A percentile compares a stretch with the other conserved stretches of the same genome.
Conservation (phyloP, 2,329 filamentous ascomycete species). For the Metarhizium anisopliae region DNA sequence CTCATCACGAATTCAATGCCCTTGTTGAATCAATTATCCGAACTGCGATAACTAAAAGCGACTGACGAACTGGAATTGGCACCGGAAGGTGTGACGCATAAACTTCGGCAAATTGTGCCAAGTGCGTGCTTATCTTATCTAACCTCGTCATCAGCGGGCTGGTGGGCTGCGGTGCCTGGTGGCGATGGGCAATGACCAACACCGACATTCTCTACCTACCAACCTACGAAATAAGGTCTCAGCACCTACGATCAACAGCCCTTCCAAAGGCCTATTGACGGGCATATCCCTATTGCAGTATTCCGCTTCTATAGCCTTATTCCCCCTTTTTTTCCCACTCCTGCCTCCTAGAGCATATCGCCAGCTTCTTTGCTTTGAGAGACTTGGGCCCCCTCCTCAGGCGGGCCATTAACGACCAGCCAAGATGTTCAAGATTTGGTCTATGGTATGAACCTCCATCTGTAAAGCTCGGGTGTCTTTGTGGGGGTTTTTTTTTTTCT, state of each 20-base stretch:
- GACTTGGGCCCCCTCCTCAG: constrained; percentile 2
- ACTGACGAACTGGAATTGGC: too few species aligned
- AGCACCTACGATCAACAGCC: neutral
- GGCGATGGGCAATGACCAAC: constrained; percentile 1
- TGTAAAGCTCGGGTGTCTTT: neutral
- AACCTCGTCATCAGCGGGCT: constrained; percentile 2
- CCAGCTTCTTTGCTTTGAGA: neutral
- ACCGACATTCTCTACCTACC: neutral
- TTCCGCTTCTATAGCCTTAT: neutral
- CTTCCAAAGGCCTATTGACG: neutral
- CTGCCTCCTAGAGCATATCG: neutral
- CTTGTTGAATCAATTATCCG: too few species aligned
- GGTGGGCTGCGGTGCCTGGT: neutral
- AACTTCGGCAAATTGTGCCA: constrained; percentile 6
- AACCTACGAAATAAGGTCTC: neutral
- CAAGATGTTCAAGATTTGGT: constrained; percentile 99
- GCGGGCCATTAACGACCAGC: constrained; percentile 6
- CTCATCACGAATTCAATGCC: neutral
- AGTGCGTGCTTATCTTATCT: constrained; percentile 11
- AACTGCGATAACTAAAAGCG: too few species aligned
- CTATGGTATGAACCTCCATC: constrained; percentile 59
- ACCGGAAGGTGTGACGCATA: constrained; percentile 4
- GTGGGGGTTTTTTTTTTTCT: neutral
- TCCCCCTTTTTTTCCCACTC: neutral
- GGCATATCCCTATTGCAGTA: neutral